Conservation (phyloP, 2,329 filamentous ascomycete genomes). For the Cercospora sp. region DNA sequence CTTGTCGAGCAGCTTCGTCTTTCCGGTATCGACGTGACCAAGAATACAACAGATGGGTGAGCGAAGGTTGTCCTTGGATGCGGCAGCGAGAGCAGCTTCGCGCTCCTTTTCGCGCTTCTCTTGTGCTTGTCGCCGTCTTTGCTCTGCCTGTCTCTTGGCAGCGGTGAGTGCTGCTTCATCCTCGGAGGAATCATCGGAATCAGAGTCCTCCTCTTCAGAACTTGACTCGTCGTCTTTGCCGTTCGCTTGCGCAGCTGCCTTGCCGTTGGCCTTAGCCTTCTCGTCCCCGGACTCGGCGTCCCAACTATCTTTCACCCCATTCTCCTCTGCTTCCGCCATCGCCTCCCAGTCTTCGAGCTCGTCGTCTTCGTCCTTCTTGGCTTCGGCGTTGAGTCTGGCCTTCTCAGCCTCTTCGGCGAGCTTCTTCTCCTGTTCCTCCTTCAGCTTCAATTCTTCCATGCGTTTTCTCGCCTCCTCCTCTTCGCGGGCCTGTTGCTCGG, state of each 20-base stretch:
- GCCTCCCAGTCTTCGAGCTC: constrained; percentile 82
- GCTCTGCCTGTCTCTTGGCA: constrained; percentile 68
- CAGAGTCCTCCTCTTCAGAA: constrained; percentile 45
- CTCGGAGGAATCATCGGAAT: constrained; percentile 61
- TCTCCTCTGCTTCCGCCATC: constrained; percentile 71
- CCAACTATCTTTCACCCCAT: constrained; percentile 88
- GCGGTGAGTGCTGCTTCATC: constrained; percentile 66
- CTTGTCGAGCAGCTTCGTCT: constrained; percentile 99
- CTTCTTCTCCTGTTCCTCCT: constrained; percentile 70
- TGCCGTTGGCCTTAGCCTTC: constrained; percentile 42
- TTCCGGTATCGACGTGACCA: constrained; percentile 99
- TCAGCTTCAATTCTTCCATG: constrained; percentile 54
- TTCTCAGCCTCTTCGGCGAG: constrained; percentile 76
- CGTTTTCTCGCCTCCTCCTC: constrained; percentile 59
- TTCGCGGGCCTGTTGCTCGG: constrained; percentile 42
- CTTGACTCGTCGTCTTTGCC: constrained; percentile 34
- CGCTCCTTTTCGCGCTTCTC: constrained; percentile 86
- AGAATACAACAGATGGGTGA: constrained; percentile 99
- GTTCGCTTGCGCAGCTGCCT: constrained; percentile 37
- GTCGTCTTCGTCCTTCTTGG: constrained; percentile 65
- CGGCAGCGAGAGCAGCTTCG: constrained; percentile 85
- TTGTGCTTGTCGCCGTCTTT: constrained; percentile 83
- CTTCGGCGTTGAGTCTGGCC: constrained; percentile 67
- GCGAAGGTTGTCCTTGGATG: constrained; percentile 90
- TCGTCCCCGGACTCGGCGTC: constrained; percentile 82